phyloP scores from a whole-genome alignment of 441 rosid genomes.

The Flueggea neowawraea region DNA sequence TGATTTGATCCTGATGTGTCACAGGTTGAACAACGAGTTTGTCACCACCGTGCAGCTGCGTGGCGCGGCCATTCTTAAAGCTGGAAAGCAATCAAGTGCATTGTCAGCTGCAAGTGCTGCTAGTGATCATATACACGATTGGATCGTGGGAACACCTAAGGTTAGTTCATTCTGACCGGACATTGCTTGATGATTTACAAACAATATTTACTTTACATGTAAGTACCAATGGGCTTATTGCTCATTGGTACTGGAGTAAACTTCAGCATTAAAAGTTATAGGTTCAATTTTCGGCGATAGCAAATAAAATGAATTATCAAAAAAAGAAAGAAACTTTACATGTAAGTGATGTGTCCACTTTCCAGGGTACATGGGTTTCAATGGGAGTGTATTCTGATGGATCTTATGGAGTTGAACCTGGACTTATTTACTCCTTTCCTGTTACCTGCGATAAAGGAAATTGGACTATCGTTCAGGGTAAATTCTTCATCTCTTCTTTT shows the following conservation, averaged over 20 bases:
- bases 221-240: too few relatives aligned
- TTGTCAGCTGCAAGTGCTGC: slow-evolving; percentile 80
- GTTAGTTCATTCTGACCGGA: slow-evolving; percentile 13
- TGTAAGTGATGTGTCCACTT: too few relatives aligned
- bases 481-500: not conserved
- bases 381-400: slow-evolving; percentile 95
- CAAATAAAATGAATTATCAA: too few relatives aligned
- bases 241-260: too few relatives aligned
- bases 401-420: slow-evolving; percentile 64
- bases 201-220: too few relatives aligned
- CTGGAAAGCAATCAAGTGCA: slow-evolving; percentile 70
- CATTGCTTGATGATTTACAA: not conserved
- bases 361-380: slow-evolving; percentile 67
- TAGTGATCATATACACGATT: slow-evolving; percentile 80
- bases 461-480: slow-evolving; percentile 79
- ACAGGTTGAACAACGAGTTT: slow-evolving; percentile 57
- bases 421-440: slow-evolving; percentile 78
- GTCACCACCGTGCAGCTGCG: slow-evolving; percentile 60
- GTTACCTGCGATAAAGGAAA: slow-evolving; percentile 67
- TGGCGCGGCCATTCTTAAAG: slow-evolving; percentile 62
- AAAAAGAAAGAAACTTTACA: slow-evolving; percentile 15
- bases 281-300: too few relatives aligned
- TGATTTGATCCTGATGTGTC: too few relatives aligned
- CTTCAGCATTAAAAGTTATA: too few relatives aligned
- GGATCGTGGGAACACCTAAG: slow-evolving; percentile 79